A percentile compares a stretch with the other conserved stretches of the same genome.
Evolutionary conservation across 2,329 filamentous ascomycete species (phyloP).

Genomic region (Bipolaris gigantea): DNA sequence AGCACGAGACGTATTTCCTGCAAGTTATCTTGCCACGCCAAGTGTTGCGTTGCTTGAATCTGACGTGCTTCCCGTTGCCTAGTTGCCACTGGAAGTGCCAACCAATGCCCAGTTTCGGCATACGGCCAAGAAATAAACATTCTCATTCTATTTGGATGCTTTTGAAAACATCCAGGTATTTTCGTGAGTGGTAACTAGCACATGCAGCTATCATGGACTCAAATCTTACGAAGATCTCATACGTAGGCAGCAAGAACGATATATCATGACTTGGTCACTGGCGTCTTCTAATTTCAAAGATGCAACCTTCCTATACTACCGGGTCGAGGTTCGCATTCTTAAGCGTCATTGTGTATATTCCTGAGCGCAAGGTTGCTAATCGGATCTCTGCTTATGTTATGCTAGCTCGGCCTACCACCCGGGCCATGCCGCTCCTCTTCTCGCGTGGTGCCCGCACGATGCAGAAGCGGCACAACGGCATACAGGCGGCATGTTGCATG

Average conservation of each 20-base stretch:
- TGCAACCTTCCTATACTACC: neutral
- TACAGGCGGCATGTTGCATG: neutral
- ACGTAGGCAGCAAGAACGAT: neutral
- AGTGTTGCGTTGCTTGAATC: neutral
- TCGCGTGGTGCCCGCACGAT: neutral
- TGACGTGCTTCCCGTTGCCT: neutral
- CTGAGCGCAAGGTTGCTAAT: constrained; percentile 3
- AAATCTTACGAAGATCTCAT: neutral
- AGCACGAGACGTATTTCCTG: neutral
- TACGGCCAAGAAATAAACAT: neutral
- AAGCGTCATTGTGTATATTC: neutral
- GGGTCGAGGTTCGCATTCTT: neutral
- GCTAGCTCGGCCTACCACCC: neutral
- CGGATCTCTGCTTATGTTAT: neutral
- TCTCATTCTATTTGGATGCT: neutral
- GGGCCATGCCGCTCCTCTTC: neutral
- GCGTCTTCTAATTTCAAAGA: neutral
- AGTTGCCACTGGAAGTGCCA: neutral
- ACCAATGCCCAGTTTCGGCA: neutral
- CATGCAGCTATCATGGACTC: neutral
- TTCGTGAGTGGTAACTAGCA: neutral
- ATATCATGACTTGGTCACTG: neutral
- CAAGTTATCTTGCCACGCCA: neutral
- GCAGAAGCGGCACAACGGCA: constrained; percentile 1
- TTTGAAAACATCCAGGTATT: neutral